Base-by-base conservation (phyloP, 192 early-diverging fungal species). In the Linnemannia hyalina region DNA sequence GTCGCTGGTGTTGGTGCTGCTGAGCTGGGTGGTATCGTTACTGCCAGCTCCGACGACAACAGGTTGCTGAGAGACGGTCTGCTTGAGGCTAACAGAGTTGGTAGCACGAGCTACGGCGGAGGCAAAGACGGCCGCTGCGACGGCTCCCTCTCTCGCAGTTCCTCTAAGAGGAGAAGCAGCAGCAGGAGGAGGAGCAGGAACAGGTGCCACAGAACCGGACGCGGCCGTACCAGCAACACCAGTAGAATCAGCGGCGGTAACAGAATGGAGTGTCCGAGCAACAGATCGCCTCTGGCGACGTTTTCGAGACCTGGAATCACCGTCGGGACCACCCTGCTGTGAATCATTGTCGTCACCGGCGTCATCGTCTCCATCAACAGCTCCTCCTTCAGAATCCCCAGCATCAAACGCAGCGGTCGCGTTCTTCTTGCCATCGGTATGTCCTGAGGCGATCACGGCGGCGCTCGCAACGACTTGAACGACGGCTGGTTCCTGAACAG, bases 251-350 rank as follows among this genome's bases (percentile, higher is more conserved):
- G 60, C 22, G 10, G 55, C 10, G 29, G 16, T 52, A 18, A n/a
- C 11, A 68, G 26, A 29, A 54, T 68, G 75, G 6, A 68, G 10
- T 4, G 11, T 10, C 44, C 68, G 76, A 10, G 76, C 76, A 29
- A 70, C 29, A 70, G 68, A 38, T 46, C 65, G 41, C 20, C 76
- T 22, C 10, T 47, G 26, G 20, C 76, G 40, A 32, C 76, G 76
- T 18, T 70, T 63, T 10, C 76, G 65, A 20, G 76, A 78, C 65
- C 36, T 78, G 13, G 76, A 78, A 6, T 70, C 68, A 10, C 44
- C 65, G 18, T 78, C 46, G 5, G 46, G 38, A n/a, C 40, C 65
- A 3, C 71, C 71, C 5, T 73, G 40, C 23, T 49, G 41, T 23
- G 40, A 46, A 26, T 73, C 71, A 73, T 73, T 46, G 29, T 49